Base-by-base conservation (phyloP, 2,329 filamentous ascomycete species). In the Phoma herbarum region DNA sequence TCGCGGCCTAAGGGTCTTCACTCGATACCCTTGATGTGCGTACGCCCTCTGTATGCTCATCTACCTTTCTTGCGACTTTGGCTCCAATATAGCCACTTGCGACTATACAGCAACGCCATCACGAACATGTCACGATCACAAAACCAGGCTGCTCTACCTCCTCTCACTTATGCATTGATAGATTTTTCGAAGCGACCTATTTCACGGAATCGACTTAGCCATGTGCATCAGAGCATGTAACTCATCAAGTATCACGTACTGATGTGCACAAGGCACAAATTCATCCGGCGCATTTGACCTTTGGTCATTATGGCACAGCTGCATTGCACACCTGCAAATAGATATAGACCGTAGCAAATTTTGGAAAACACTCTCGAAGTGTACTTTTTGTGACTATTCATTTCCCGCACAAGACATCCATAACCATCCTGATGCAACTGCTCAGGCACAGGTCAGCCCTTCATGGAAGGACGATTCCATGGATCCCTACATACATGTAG, bases 21-120 rank as follows among this genome's bases (percentile, higher is more conserved):
- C 29, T 28, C 11, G 42, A 52, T 52, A 46, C 42, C 50, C 41
- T n/a, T 28, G 49, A 20, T 22, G 1, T 3, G 41, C 37, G 41
- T 33, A 26, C 48, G 16, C 18, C 16, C 33, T 9, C 14, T n/a
- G 22, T n/a, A 41, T 29, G 33, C 26, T 14, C 16, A 41, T 28
- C 47, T n/a, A n/a, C n/a, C 18, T 31, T 31, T 46, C 16, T 29
- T 31, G n/a, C 8, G 20, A 18, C 14, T 20, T 22, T 41, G 39
- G 35, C 47, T 29, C n/a, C 35, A 28, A 1, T 28, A 25, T 28
- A 41, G 33, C 47, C 16, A 29, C n/a, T 50, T 20, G 14, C 35
- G 33, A 50, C 33, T 29, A 4, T 28, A 26, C 23, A 50, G 33
- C 22, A 28, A 50, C 33, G 14, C 22, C 25, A 31, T 29, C 18